Evolutionary conservation across 2,329 filamentous ascomycete genomes (phyloP).

Genomic region (Dactylellina sp.): DNA sequence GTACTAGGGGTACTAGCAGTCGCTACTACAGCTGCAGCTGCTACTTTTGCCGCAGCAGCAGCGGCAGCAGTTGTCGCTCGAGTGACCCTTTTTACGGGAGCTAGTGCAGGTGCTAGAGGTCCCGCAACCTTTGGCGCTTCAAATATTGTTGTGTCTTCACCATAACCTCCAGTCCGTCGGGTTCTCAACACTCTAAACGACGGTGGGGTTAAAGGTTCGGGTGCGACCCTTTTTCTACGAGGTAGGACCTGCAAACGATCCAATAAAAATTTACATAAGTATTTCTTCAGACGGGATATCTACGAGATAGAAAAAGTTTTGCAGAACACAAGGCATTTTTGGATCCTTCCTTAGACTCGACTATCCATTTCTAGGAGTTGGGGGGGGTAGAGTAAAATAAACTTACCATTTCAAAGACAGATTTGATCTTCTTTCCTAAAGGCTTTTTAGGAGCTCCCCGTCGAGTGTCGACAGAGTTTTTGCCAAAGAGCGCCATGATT

Average conservation of each 20-base stretch:
- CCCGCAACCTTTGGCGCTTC: not conserved
- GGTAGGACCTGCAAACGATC: constrained; percentile 27
- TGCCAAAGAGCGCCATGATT: constrained; percentile 30
- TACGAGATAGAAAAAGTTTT: not conserved
- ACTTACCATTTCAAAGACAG: constrained; percentile 34
- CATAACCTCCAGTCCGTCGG: not conserved
- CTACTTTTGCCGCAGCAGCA: too few species aligned
- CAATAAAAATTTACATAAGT: constrained; percentile 14
- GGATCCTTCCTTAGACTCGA: constrained; percentile 41
- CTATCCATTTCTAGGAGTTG: constrained; percentile 11
- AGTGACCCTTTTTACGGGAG: too few species aligned
- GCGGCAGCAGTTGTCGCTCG: too few species aligned
- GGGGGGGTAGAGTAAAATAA: constrained; percentile 5
- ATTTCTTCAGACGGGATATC: constrained; percentile 7
- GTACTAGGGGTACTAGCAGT: not conserved
- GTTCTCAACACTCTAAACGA: constrained; percentile 34
- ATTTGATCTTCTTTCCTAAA: constrained; percentile 32
- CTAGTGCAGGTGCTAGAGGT: not conserved
- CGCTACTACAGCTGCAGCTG: not conserved
- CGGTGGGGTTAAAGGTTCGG: constrained; percentile 12
- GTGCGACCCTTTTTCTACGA: constrained; percentile 23
- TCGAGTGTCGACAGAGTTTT: not conserved
- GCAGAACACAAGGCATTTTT: not conserved
- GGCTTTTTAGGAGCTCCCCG: constrained; percentile 10
- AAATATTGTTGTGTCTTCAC: too few species aligned